Percentiles rank a stretch among this genome's conserved stretches.
phyloP scores from a whole-genome alignment of 2,329 filamentous ascomycete genomes.

The Aureobasidium vineae region DNA sequence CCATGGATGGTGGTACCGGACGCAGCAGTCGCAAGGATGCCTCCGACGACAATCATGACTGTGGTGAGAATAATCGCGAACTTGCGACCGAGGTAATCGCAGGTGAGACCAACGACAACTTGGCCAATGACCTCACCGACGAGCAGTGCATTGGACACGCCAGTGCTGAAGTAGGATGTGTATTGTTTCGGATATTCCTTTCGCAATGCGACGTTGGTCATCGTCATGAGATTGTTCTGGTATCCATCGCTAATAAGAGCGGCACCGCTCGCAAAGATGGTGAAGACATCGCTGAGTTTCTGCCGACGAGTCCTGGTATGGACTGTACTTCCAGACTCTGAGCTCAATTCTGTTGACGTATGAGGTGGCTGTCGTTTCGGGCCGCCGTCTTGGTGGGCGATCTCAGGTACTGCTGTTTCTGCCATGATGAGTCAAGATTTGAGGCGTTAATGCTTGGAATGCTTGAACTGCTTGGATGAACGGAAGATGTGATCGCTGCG shows the following conservation, averaged over 20 bases:
- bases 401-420: not conserved
- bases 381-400: not conserved
- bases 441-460: not conserved
- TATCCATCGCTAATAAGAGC: conserved; percentile 40
- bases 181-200: conserved; percentile 32
- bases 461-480: not conserved
- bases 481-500: not conserved
- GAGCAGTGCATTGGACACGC: conserved; percentile 35
- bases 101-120: conserved; percentile 44
- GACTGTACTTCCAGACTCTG: not conserved
- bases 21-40: conserved; percentile 46
- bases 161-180: conserved; percentile 29
- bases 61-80: conserved; percentile 50
- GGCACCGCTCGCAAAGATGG: conserved; percentile 34
- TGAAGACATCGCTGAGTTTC: conserved; percentile 28
- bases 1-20: conserved; percentile 48
- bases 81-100: conserved; percentile 50
- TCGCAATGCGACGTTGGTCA: conserved; percentile 38
- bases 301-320: conserved; percentile 29
- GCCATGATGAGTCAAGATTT: not conserved
- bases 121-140: conserved; percentile 47
- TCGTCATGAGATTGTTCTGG: conserved; percentile 41
- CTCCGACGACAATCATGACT: conserved; percentile 48
- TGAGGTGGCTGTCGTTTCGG: not conserved
- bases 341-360: not conserved